Conservation (phyloP, 2,329 filamentous ascomycete species). For the Sporothrix globosa region DNA sequence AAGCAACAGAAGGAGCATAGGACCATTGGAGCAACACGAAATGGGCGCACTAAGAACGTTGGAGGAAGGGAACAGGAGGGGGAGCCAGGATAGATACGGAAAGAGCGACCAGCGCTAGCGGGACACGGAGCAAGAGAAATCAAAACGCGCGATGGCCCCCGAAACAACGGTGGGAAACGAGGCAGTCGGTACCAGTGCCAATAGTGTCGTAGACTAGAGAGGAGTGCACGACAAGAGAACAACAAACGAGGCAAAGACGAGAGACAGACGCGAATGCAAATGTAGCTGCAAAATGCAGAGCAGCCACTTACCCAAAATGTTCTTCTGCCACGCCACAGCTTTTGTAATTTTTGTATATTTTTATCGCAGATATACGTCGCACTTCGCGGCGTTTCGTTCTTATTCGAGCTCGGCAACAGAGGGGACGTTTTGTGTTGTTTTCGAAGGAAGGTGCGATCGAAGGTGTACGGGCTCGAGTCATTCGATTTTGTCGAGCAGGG, state of each 20-base stretch:
- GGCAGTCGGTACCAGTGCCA: background rate
- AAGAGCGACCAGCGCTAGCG: conserved; percentile 24
- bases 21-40: background rate
- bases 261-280: conserved; percentile 5
- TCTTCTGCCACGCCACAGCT: background rate
- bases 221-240: conserved; percentile 19
- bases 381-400: background rate
- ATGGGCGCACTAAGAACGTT: conserved; percentile 22
- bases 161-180: background rate
- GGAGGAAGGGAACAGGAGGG: conserved; percentile 14
- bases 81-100: conserved; percentile 25
- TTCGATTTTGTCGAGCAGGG: conserved; percentile 9
- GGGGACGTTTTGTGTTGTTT: background rate
- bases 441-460: conserved; percentile 3
- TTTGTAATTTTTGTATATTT: background rate
- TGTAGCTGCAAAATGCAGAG: conserved; percentile 1
- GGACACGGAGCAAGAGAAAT: conserved; percentile 20
- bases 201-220: conserved; percentile 1
- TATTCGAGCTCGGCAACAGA: conserved; percentile 8
- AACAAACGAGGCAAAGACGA: background rate
- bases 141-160: conserved; percentile 23
- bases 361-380: background rate
- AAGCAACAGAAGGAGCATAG: background rate
- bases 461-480: background rate
- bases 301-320: conserved; percentile 10